Evolutionary conservation across 139 green algal genomes (phyloP), one percentile per base, ranked within the genome.

Genomic region (Coccomyxa sp.): DNA sequence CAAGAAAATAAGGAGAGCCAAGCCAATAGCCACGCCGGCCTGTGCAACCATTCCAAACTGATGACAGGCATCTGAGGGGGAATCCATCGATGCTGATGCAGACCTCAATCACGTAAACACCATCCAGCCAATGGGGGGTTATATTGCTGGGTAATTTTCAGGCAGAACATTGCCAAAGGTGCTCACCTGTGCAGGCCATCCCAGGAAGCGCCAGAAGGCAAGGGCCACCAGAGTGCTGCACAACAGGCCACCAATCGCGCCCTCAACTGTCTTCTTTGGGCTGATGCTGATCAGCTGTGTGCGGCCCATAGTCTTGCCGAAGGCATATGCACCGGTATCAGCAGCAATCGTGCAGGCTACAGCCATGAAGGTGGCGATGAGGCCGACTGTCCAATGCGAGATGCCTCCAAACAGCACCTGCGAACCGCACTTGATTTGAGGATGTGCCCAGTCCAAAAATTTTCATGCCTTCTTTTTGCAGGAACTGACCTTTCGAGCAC

Each of bases 201-300:
- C 58, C 13, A 94, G 82, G 51, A 92, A 23, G 30, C 82, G 81
- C 80, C 82, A 89, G 45, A 88, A 88, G 10, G 67, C 84, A 13
- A 95, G 78, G 23, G 94, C 91, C 57, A 89, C 86, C 0, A 31
- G 83, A 32, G 96, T 86, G 58, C 87, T 91, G 79, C 78, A 91
- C 18, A 90, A 74, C 76, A 97, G 85, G 31, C 95, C 95, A 10
- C 94, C 94, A 0, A 93, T 58, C 0, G 95, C 95, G 0, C 95
- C 95, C 87, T 98, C 95, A 74, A 98, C 94, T 0, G 95, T 98
- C 89, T 98, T 98, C 85, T 98, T 98, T 57, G 95, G 95, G 85
- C 88, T 94, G 82, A 98, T 96, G 21, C 89, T 85, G 1, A 88
- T 96, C 31, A 98, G 89, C 84, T 81, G 58, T 27, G 92, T 97